Base-by-base conservation (phyloP, 192 early-diverging fungal genomes). In the Coemansia sp. region DNA sequence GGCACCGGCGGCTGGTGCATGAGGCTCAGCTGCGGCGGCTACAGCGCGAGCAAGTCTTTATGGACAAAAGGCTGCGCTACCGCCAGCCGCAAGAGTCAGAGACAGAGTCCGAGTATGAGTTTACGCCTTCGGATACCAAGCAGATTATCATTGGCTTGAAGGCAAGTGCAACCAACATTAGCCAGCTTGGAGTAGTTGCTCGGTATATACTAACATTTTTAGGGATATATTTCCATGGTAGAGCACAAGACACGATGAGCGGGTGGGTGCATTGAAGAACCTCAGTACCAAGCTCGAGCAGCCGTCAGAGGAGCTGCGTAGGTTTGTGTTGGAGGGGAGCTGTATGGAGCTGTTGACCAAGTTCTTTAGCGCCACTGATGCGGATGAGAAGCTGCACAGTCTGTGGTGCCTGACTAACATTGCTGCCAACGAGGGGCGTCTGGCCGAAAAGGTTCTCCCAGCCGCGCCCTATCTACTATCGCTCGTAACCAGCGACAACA, bases 1-100 rank as follows among this genome's bases (percentile, higher is more conserved):
- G 84, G 24, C 83, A 68, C 43, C 75, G 78, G 15, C 82, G 90
- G 49, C 69, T 90, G 34, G 74, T 75, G 38, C 78, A 86, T 3
- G 87, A 90, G 59, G 80, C 81, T 15, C 78, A 84, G 69, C 68
- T 88, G 49, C 80, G 90, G n/a, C 85, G 84, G 39, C 76, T 85
- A 38, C 87, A 89, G 43, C 86, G 90, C 16, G 89, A 92, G 60
- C 88, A 89, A 49, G 68, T 90, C 12, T 85, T 90, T 52, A 89
- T 87, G 64, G 84, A 88, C 38, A 92, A 90, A 59, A 74, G 90
- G 8, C 86, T 87, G 37, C 83, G 84, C 47, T 83, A 68, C 63
- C 78, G 67, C 43, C 39, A 61, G 7, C 64, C 70, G 6, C 70
- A 82, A 30, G 80, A 82, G 32, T 76, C 72, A 15, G 73, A 81